Evolutionary conservation across 1,284 basidiomycete genomes (phyloP).

Genomic region (Puccinia hordei): DNA sequence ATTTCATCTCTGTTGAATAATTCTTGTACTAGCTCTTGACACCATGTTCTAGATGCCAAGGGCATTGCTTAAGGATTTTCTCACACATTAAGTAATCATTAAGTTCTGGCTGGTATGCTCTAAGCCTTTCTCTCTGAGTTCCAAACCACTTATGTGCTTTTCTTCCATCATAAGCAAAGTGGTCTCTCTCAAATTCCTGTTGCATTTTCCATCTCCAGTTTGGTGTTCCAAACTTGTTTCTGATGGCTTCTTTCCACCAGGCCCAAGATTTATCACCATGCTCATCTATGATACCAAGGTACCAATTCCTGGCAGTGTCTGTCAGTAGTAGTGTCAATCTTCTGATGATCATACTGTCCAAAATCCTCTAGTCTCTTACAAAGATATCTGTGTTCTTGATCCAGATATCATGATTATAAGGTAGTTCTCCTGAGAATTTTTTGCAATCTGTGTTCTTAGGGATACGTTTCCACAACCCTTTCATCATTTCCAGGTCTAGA

Average conservation of each 20-base stretch:
- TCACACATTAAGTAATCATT: neutral
- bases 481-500: neutral
- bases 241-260: neutral
- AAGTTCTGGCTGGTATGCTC: neutral
- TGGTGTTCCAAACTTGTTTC: neutral
- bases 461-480: neutral
- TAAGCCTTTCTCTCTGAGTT: neutral
- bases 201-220: neutral
- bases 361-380: neutral
- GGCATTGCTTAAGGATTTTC: neutral
- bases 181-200: neutral
- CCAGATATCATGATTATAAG: neutral
- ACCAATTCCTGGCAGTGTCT: neutral
- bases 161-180: neutral
- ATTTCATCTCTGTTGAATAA: neutral
- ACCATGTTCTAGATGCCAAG: neutral
- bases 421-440: conserved; percentile 11
- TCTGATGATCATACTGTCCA: neutral
- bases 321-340: neutral
- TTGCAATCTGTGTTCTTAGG: neutral
- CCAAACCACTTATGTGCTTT: neutral
- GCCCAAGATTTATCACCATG: neutral
- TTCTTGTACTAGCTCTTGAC: neutral
- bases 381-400: neutral
- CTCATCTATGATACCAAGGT: neutral